Evolutionary conservation across 768 basidiomycete genomes (phyloP).

Genomic region (Boletus sensibilis): DNA sequence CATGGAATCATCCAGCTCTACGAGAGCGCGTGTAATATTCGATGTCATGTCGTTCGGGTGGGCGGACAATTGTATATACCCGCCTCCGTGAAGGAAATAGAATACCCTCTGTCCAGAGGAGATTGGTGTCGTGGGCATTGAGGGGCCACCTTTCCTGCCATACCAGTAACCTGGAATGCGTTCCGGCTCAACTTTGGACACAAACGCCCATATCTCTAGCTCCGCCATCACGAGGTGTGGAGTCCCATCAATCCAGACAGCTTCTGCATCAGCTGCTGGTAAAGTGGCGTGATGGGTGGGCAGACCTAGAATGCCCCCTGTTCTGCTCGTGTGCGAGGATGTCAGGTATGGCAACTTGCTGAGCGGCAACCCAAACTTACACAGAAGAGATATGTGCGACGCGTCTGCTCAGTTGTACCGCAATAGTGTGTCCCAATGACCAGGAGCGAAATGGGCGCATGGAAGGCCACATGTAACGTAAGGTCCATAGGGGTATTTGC

Average conservation of each 20-base stretch:
- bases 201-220: conserved; percentile 24
- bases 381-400: conserved; percentile 11
- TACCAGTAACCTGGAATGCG: conserved; percentile 60
- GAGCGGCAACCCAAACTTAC: conserved; percentile 12
- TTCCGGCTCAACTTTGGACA: conserved; percentile 39
- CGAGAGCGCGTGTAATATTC: conserved; percentile 44
- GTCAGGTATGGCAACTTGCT: neutral
- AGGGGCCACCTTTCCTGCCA: conserved; percentile 40
- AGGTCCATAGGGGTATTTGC: conserved; percentile 48
- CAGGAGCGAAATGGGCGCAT: conserved; percentile 48
- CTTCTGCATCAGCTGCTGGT: conserved; percentile 11
- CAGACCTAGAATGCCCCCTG: conserved; percentile 1
- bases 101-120: conserved; percentile 54
- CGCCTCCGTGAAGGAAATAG: conserved; percentile 66
- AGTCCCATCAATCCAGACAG: conserved; percentile 35
- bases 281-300: conserved; percentile 14
- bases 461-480: conserved; percentile 34
- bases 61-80: conserved; percentile 51
- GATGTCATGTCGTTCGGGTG: conserved; percentile 52
- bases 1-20: conserved; percentile 45
- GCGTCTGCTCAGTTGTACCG: conserved; percentile 37
- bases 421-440: conserved; percentile 41
- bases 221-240: conserved; percentile 33
- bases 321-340: conserved; percentile 1
- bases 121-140: conserved; percentile 36